Evolutionary conservation across 257 asterid genomes (phyloP), one percentile per base, ranked within the genome.

Genomic region (Nicotiana knightiana): DNA sequence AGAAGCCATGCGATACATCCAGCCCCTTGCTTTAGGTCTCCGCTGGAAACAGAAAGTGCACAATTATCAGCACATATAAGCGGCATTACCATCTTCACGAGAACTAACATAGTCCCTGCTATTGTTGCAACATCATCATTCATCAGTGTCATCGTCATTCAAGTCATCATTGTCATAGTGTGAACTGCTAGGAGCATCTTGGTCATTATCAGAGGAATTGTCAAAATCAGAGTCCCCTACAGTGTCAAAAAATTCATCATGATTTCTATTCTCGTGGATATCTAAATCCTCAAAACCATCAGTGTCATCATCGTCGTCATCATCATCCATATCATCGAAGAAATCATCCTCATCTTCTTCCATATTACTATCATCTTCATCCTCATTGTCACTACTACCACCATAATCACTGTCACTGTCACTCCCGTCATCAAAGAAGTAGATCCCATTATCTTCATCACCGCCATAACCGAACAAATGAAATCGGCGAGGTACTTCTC

Each of bases 31-130:
- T 81, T 82, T 86, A 48, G 92, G 90, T 73, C 85, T 88, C 84
- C 71, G 82, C 95, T 90, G 91, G 88, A 93, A 90, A 91, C 83
- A 86, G 26, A 85, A 89, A 89, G 87, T 64, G 85, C 77, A 84
- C 88, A 88, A 86, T 86, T 86, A 87, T 90, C 88, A 87, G 86
- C 83, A 82, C 64, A 17, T 75, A n/a, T 66, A 76, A 32, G 63
- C 76, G 67, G 21, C 83, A 83, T 79, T 71, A 71, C 61, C 88
- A 75, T 66, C 85, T 51, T 33, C 67, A 77, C 75, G 63, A 84
- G 17, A 79, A 62, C 55, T 46, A 75, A 82, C 58, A 67, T 76
- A 67, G 71, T 46, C 82, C 68, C 55, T 63, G 84, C 57, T 46
- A 68, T 77, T 55, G 35, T 54, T 82, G 73, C 57, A 66, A 77